Evolutionary conservation across 371 early-diverging fungal species (phyloP).

Genomic region (Sporodiniella umbellata): DNA sequence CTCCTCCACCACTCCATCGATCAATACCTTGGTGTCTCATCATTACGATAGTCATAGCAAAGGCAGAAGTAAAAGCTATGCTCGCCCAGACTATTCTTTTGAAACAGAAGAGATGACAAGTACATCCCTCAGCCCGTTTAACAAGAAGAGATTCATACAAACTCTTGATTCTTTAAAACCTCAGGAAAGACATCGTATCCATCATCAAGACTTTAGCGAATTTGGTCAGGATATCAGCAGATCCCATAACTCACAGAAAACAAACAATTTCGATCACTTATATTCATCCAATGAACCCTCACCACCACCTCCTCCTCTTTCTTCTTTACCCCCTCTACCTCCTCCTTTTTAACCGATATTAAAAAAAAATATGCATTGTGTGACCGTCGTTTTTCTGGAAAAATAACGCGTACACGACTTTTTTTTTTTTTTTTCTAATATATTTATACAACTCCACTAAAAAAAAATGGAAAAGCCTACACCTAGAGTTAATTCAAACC

Average conservation of each 20-base stretch:
- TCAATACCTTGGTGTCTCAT: constrained; percentile 13
- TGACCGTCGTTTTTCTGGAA: no score
- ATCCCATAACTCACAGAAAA: no score
- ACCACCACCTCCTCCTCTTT: no score
- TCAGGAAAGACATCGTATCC: constrained; percentile 1
- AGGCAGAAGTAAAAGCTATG: not conserved
- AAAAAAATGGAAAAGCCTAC: constrained; percentile 66
- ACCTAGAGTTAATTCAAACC: constrained; percentile 58
- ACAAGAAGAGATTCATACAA: constrained; percentile 3
- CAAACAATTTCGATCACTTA: no score
- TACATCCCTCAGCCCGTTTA: constrained; percentile 3
- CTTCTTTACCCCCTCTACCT: no score
- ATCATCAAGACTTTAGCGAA: constrained; percentile 10
- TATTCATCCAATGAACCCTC: no score
- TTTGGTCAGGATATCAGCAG: constrained; percentile 6
- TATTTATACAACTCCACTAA: no score
- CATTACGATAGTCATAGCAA: constrained; percentile 7
- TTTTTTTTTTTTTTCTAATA: no score
- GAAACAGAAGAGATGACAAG: not conserved
- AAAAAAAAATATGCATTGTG: no score
- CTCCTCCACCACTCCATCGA: constrained; percentile 11
- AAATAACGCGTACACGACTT: no score
- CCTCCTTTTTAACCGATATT: no score
- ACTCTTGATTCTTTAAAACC: not conserved
- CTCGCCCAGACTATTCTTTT: not conserved